phyloP scores from a whole-genome alignment of 345 rosid genomes.

The Salix dunnii region DNA sequence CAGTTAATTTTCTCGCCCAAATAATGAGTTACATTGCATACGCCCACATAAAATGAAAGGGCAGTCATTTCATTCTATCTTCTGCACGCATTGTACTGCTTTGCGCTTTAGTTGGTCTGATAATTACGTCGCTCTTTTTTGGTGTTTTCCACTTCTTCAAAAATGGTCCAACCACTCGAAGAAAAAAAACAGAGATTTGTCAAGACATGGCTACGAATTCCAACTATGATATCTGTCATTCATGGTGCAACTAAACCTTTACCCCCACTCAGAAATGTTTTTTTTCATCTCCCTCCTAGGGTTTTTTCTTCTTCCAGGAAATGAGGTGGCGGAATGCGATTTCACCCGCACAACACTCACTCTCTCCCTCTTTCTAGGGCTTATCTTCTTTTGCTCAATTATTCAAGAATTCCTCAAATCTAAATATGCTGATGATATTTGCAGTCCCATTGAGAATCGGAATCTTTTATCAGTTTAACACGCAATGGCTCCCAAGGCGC shows the following conservation, averaged over 20 bases:
- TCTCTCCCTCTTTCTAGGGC: not conserved
- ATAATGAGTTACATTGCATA: conserved; percentile 20
- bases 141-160: conserved; percentile 10
- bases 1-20: not conserved
- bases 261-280: too few species aligned
- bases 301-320: not conserved
- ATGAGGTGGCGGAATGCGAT: not conserved
- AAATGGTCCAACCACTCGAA: conserved; percentile 5
- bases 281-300: too few species aligned
- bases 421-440: not conserved
- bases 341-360: too few species aligned
- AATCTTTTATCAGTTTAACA: not conserved
- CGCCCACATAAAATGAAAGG: not conserved
- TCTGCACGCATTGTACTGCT: not conserved
- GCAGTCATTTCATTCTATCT: conserved; percentile 2
- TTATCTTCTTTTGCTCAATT: too few species aligned
- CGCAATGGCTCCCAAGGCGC: too few species aligned
- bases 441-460: not conserved
- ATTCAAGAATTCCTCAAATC: not conserved
- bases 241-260: not conserved
- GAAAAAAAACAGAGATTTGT: not conserved
- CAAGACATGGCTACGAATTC: not conserved
- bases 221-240: conserved; percentile 7
- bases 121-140: not conserved
- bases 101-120: not conserved